These are phyloP conservation scores for Ceratocystis harringtonii DNA, from an alignment of 2,329 filamentous ascomycete species.

Conservation along the genomic window DNA sequence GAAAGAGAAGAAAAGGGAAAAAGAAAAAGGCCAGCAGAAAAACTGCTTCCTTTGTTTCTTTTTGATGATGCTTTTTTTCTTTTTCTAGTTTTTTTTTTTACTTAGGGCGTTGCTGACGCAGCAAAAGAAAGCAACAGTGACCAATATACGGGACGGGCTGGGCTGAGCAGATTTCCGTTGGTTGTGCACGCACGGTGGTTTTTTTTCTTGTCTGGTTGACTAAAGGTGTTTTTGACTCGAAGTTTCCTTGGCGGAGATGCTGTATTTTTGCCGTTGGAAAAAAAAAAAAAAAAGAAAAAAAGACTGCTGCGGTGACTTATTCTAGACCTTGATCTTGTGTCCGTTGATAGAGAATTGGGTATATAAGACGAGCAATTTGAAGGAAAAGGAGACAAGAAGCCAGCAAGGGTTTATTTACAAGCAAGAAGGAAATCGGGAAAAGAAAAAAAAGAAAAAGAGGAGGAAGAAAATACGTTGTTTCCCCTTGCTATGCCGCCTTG, in stretches of 20 bases:
- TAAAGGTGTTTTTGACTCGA: background rate
- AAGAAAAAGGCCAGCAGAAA: background rate
- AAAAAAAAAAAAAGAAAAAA: too few species aligned
- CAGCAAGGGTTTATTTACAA: background rate
- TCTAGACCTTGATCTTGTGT: too few species aligned
- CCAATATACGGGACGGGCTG: too few species aligned
- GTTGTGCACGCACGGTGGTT: background rate
- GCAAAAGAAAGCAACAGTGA: background rate
- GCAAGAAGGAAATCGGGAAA: background rate
- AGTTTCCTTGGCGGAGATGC: background rate
- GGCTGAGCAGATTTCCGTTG: background rate
- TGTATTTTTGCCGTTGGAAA: background rate
- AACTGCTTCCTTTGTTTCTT: background rate
- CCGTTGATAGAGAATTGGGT: too few species aligned
- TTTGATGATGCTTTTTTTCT: background rate
- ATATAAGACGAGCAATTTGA: background rate
- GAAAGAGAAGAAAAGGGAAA: background rate
- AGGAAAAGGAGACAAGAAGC: background rate
- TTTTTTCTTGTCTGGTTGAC: too few species aligned
- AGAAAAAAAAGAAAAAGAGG: background rate
- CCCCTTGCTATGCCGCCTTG: background rate
- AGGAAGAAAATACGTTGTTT: background rate
- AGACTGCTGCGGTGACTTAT: too few species aligned
- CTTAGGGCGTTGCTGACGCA: background rate
- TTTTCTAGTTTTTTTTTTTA: background rate